Evolutionary conservation across 768 basidiomycete genomes (phyloP), one percentile per base, ranked within the genome.

Genomic region (Tulasnella calospora): DNA sequence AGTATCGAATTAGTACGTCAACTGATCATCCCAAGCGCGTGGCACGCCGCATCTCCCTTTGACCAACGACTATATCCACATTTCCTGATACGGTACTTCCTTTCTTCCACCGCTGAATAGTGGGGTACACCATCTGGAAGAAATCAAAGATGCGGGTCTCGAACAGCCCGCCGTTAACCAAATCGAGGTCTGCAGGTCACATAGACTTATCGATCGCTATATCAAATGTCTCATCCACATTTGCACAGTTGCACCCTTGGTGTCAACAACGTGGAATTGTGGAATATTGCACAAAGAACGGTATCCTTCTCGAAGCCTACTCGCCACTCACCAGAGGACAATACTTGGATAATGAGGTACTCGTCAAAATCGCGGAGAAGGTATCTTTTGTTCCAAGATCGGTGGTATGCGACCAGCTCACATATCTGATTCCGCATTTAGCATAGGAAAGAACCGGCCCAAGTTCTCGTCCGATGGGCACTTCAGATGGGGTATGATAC

Each of bases 221-320:
- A 46, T 35, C 33, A 71, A n/a, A 41, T n/a, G 12, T 41, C 10
- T 47, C 27, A 75, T 78, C 21, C 46, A 40, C 35, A 9, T 30
- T 15, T 41, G 27, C 30, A n/a, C 81, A 94, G 93, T 85, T 94
- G 27, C 93, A 94, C 80, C 93, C 94, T 0, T 88, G 91, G 79
- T 95, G 93, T 84, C 94, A 95, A 82, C 94, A 95, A 81, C 79
- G 86, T 57, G 87, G 89, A 9, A 93, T 96, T 77, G 92, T 92
- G 23, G 87, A 90, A 6, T 96, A 92, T 83, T 94, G 93, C 84
- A 83, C 84, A 30, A 83, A 86, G 57, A 85, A 91, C 81, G 84
- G 84, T 1, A 92, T 95, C 70, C 84, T 90, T 23, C 84, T 93
- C 13, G 86, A 93, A 82, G 94, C 93, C 0, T 94, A 94, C 82